phyloP scores from a whole-genome alignment of 2,329 filamentous ascomycete species.

The Colletotrichum melonis region DNA sequence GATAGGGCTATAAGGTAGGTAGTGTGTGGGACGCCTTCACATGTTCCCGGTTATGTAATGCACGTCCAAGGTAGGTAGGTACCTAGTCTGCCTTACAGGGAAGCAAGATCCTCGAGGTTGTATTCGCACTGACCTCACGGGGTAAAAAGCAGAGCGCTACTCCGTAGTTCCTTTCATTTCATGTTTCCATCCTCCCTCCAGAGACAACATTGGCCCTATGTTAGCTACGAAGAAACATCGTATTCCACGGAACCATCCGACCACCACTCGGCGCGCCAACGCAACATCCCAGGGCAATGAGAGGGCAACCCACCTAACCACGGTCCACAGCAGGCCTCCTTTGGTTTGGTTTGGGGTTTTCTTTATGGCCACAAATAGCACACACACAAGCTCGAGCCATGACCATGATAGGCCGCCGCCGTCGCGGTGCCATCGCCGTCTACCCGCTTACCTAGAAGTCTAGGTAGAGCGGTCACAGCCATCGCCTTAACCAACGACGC shows the following conservation, averaged over 20 bases:
- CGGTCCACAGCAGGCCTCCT: neutral
- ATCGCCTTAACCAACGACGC: constrained; percentile 7
- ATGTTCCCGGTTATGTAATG: neutral
- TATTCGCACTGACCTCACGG: neutral
- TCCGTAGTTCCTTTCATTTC: neutral
- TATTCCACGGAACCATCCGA: neutral
- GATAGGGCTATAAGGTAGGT: neutral
- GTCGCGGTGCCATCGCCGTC: neutral
- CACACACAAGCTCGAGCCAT: neutral
- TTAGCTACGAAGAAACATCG: neutral
- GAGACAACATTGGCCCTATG: neutral
- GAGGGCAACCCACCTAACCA: no score
- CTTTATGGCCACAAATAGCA: neutral
- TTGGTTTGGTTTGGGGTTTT: neutral
- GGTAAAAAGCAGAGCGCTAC: neutral
- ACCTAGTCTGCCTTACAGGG: no score
- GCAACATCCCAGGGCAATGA: neutral
- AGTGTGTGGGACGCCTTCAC: neutral
- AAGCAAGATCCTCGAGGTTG: no score
- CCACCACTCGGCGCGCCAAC: neutral
- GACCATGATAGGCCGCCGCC: no score
- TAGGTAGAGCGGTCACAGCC: constrained; percentile 4
- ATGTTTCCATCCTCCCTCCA: neutral
- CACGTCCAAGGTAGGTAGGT: neutral
- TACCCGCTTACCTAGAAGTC: constrained; percentile 6